A percentile compares a stretch with the other conserved stretches of the same genome.
Conservation (phyloP, 768 basidiomycete genomes). For the Amanita pseudoporphyria region DNA sequence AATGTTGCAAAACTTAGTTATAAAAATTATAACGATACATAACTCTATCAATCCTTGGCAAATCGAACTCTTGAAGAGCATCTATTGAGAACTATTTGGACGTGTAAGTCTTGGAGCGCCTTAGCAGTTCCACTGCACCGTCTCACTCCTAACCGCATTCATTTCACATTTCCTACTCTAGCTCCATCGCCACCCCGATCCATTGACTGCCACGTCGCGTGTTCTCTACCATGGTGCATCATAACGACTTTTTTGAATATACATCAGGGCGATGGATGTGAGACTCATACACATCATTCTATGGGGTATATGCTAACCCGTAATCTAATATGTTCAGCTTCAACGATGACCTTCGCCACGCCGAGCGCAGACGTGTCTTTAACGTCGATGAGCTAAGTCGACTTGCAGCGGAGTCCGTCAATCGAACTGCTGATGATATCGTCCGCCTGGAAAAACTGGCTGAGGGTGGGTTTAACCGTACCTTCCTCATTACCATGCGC, state of each 20-base stretch:
- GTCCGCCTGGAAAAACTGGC: too few species aligned
- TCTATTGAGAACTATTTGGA: too few species aligned
- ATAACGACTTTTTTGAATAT: slow-evolving; percentile 28
- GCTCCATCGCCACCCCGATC: slow-evolving; percentile 16
- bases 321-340: slow-evolving; percentile 22
- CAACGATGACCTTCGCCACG: slow-evolving; percentile 35
- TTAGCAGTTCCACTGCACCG: too few species aligned
- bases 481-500: slow-evolving; percentile 28
- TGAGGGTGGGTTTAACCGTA: slow-evolving; percentile 35
- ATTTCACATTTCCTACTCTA: slow-evolving; percentile 15
- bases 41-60: too few species aligned
- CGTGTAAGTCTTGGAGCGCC: too few species aligned
- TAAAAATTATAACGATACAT: too few species aligned
- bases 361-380: slow-evolving; percentile 34
- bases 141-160: slow-evolving; percentile 13
- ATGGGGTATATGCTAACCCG: slow-evolving; percentile 12
- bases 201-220: slow-evolving; percentile 20
- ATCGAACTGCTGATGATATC: too few species aligned
- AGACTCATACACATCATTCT: slow-evolving; percentile 16
- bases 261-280: slow-evolving; percentile 40
- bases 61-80: too few species aligned
- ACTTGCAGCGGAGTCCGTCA: slow-evolving; percentile 34
- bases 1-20: too few species aligned
- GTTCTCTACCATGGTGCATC: slow-evolving; percentile 20
- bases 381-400: too few species aligned